Base-by-base conservation (phyloP, 192 early-diverging fungal genomes). In the Diversispora epigaea region DNA sequence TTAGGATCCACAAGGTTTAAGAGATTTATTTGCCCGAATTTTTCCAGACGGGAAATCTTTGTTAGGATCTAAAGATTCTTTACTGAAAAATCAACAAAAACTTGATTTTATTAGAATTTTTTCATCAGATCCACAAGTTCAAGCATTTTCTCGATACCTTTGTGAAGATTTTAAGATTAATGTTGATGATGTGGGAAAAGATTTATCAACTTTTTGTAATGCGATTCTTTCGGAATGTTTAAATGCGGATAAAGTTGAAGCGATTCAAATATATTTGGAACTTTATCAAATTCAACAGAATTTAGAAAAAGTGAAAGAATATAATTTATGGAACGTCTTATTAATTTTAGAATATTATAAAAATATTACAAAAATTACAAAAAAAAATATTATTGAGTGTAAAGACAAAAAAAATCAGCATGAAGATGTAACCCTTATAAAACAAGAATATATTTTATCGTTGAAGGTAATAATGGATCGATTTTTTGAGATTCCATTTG, bases 151-250 rank as follows among this genome's bases (percentile, higher is more conserved):
- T 6, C 76, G 61, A 7, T 68, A 83, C 45, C 72, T 83, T 45
- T 83, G 82, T 46, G 71, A 73, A n/a, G n/a, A 50, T 22, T 50
- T n/a, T 32, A 10, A 71, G 41, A 7, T 54, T 17, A 21, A 45
- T 82, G 32, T 69, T 32, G 19, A 80, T 84, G 60, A 65, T 67
- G 70, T 69, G 77, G 75, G 86, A 3, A 63, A 74, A 47, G 22
- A 47, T 1, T 69, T 83, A 11, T 86, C 81, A 11, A 61, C 65
- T 1, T 85, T 82, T 61, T 82, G 76, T n/a, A 84, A 81, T 1
- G 76, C 57, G 32, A 77, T 84, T 11, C 57, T 90, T 15, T 71
- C 83, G 41, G 86, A 89, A 73, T 89, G 87, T 68, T 54, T 89
- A 44, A 78, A 77, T 14, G 75, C 77, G 49, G 87, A 90, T 54